Evolutionary conservation across 2,329 filamentous ascomycete species (phyloP), one percentile per base, ranked within the genome.

Genomic region (Colletotrichum tamarilloi): DNA sequence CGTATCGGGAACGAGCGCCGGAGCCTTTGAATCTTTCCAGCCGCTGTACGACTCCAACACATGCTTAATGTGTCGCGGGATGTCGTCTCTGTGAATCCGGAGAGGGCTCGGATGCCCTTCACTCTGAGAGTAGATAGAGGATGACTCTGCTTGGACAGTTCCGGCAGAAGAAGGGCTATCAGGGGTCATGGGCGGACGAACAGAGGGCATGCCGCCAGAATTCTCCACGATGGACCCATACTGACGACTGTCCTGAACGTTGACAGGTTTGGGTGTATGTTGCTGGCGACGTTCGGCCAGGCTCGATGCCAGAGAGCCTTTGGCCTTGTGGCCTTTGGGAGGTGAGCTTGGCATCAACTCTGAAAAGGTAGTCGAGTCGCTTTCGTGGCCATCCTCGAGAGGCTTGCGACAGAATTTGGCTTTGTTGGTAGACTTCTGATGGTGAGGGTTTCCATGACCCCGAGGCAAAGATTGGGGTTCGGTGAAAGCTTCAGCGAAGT

Each of bases 171-270:
- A 53, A n/a, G 4, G 55, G 4, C 32, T 66, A 14, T 67, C 49
- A n/a, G 67, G 63, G n/a, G 67, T 70, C n/a, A 53, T 35, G 12
- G 76, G 52, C 78, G 75, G 9, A 75, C 77, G 6, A 81, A 77
- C 5, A 79, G 79, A 70, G 32, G 56, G 26, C 9, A 58, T 62
- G 24, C 26, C 55, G 30, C 35, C 30, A 19, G 38, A 12, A 24
- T 66, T 35, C 30, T 68, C 55, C 38, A 71, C 56, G 19, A 71
- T 26, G 32, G 49, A 68, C 22, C 66, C 69, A 24, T 66, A 71
- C 42, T 76, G 73, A 16, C 67, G 63, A 28, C 42, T 30, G 38
- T 73, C 73, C 5, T 68, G 49, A 22, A 75, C 28, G 22, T 68
- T 24, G 28, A 73, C 63, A 3, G 65, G 59, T 2, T 63, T 65